phyloP scores from a whole-genome alignment of 768 basidiomycete species.

The Leccinum obscurum region DNA sequence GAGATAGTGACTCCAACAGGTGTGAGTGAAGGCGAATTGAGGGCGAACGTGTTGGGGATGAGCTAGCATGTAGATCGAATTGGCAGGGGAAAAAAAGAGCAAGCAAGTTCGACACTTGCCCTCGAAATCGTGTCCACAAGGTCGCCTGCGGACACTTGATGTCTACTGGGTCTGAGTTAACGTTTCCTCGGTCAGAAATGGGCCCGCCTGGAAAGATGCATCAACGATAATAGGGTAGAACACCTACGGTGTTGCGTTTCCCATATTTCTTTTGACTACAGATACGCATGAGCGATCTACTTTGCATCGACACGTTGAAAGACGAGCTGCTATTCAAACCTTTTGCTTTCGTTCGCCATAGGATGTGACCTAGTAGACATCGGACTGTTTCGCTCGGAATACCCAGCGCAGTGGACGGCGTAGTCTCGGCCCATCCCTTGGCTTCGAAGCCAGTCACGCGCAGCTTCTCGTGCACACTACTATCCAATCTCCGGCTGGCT shows the following conservation, averaged over 20 bases:
- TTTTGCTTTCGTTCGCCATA: slow-evolving; percentile 62
- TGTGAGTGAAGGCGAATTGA: too few relatives aligned
- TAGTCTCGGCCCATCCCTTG: slow-evolving; percentile 31
- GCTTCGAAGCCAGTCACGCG: too few relatives aligned
- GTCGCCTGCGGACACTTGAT: slow-evolving; percentile 54
- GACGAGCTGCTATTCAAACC: slow-evolving; percentile 42
- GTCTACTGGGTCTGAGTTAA: slow-evolving; percentile 55
- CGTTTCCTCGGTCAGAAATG: neutral
- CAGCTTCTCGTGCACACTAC: too few relatives aligned
- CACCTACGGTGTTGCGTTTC: slow-evolving; percentile 75
- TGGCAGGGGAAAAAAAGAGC: slow-evolving; percentile 1
- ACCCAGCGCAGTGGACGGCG: slow-evolving; percentile 45
- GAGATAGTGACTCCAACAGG: too few relatives aligned
- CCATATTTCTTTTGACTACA: slow-evolving; percentile 62
- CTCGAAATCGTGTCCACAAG: slow-evolving; percentile 73
- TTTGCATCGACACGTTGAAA: neutral
- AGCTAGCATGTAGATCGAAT: too few relatives aligned
- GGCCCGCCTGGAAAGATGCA: neutral
- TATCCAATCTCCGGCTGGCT: too few relatives aligned
- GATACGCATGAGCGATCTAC: neutral
- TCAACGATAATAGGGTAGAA: neutral
- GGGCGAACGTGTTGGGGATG: too few relatives aligned
- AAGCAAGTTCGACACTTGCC: slow-evolving; percentile 38
- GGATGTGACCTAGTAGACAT: slow-evolving; percentile 65
- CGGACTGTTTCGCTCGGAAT: slow-evolving; percentile 79